phyloP scores from a whole-genome alignment of 345 rosid genomes.

The Theobroma cacao region DNA sequence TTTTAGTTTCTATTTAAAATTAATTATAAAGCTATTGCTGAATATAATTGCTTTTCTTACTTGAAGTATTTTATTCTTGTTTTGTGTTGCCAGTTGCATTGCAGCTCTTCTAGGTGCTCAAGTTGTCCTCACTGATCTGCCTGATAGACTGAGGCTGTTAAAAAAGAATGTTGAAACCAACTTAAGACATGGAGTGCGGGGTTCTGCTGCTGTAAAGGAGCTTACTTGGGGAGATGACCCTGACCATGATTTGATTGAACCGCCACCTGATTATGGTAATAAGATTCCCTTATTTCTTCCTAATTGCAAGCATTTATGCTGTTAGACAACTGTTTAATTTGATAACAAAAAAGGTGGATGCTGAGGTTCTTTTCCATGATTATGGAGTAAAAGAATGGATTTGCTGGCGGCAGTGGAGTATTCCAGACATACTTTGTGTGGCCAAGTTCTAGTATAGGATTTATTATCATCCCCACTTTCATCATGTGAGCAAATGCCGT shows the following conservation, averaged over 20 bases:
- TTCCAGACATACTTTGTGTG: background rate
- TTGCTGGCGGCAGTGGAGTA: background rate
- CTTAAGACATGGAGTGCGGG: conserved; percentile 43
- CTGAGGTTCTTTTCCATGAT: background rate
- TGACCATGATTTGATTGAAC: conserved; percentile 53
- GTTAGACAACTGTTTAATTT: background rate
- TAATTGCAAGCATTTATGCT: background rate
- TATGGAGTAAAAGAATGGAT: background rate
- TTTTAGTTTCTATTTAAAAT: background rate
- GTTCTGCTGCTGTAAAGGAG: conserved; percentile 67
- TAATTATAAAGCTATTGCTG: background rate
- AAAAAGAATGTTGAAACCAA: conserved; percentile 71
- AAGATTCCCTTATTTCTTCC: conserved; percentile 1
- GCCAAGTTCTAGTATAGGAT: background rate
- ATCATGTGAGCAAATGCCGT: background rate
- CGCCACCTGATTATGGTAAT: conserved; percentile 76
- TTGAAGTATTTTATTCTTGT: conserved; percentile 5
- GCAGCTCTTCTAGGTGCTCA: conserved; percentile 87
- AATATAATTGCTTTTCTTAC: background rate
- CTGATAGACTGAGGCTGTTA: conserved; percentile 75
- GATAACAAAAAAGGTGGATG: background rate
- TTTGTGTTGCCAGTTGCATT: conserved; percentile 54
- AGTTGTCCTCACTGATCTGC: conserved; percentile 80
- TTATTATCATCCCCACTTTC: background rate
- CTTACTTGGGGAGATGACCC: conserved; percentile 82